Evolutionary conservation across 345 rosid genomes (phyloP).

Genomic region (Acer yangbiense): DNA sequence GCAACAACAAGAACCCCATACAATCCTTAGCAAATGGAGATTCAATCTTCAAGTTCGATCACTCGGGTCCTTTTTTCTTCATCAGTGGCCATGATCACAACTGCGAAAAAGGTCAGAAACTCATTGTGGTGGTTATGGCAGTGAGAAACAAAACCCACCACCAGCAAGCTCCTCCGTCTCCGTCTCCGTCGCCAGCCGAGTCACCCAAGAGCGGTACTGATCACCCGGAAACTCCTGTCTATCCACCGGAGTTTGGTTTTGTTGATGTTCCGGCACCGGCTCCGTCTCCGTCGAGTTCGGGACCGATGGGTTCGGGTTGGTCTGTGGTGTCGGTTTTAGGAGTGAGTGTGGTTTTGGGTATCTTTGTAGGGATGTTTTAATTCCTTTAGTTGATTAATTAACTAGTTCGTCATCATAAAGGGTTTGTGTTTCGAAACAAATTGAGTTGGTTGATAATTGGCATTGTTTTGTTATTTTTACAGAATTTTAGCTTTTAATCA

Average conservation of each 20-base stretch:
- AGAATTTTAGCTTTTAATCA: not conserved
- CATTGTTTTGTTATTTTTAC: not conserved
- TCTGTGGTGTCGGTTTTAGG: constrained; percentile 25
- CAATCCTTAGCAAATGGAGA: constrained; percentile 53
- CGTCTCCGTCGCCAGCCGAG: constrained; percentile 25
- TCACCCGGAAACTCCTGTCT: not conserved
- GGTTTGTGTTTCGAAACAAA: not conserved
- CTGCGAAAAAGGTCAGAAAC: constrained; percentile 71
- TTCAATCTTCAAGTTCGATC: constrained; percentile 57
- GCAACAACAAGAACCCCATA: constrained; percentile 60
- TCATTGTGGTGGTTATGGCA: constrained; percentile 65
- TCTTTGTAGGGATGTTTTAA: constrained; percentile 28
- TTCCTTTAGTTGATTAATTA: not conserved
- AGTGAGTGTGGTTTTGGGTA: constrained; percentile 23
- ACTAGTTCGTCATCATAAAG: not conserved
- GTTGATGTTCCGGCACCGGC: constrained; percentile 33
- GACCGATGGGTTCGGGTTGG: constrained; percentile 17
- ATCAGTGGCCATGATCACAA: constrained; percentile 62
- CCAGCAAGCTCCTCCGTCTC: constrained; percentile 30
- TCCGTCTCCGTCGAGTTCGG: constrained; percentile 39
- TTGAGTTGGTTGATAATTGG: too few relatives aligned
- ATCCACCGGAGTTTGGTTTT: constrained; percentile 12
- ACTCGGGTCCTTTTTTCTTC: constrained; percentile 82
- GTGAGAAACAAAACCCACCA: constrained; percentile 31
- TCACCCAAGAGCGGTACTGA: constrained; percentile 6